phyloP scores from a whole-genome alignment of 805 yeast genomes.

The Saturnispora sekii region DNA sequence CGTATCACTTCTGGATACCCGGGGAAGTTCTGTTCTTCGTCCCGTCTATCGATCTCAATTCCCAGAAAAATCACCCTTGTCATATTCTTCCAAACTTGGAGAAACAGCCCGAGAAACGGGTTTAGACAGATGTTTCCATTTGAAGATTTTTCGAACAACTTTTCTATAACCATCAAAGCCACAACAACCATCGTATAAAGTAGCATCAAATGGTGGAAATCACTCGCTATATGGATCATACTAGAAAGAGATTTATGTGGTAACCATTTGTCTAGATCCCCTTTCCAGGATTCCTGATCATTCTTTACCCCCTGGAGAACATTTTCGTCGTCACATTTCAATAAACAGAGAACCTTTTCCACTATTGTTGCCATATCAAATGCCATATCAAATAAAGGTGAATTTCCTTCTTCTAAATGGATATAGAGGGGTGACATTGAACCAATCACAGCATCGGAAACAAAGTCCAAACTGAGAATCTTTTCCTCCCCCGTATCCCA shows the following conservation, averaged over 20 bases:
- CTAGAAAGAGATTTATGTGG: slow-evolving; percentile 25
- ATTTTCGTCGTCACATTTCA: slow-evolving; percentile 36
- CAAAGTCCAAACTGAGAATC: slow-evolving; percentile 45
- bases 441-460: slow-evolving; percentile 43
- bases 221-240: slow-evolving; percentile 18
- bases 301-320: slow-evolving; percentile 32
- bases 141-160: slow-evolving; percentile 26
- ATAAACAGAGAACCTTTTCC: slow-evolving; percentile 25
- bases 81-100: slow-evolving; percentile 58
- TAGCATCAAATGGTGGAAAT: slow-evolving; percentile 32
- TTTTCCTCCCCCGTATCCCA: slow-evolving; percentile 41
- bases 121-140: slow-evolving; percentile 38
- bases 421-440: slow-evolving; percentile 25
- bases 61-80: slow-evolving; percentile 52
- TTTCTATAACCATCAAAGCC: slow-evolving; percentile 35
- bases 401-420: slow-evolving; percentile 18
- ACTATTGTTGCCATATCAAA: slow-evolving; percentile 28
- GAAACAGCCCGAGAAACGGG: slow-evolving; percentile 51
- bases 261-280: slow-evolving; percentile 27
- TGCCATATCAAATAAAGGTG: slow-evolving; percentile 28
- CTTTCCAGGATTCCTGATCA: slow-evolving; percentile 29
- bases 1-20: slow-evolving; percentile 38
- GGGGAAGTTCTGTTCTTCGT: slow-evolving; percentile 32
- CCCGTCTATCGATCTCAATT: slow-evolving; percentile 46
- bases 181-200: slow-evolving; percentile 37